phyloP scores from a whole-genome alignment of 805 yeast species.

The Yamadazyma nakazawae region DNA sequence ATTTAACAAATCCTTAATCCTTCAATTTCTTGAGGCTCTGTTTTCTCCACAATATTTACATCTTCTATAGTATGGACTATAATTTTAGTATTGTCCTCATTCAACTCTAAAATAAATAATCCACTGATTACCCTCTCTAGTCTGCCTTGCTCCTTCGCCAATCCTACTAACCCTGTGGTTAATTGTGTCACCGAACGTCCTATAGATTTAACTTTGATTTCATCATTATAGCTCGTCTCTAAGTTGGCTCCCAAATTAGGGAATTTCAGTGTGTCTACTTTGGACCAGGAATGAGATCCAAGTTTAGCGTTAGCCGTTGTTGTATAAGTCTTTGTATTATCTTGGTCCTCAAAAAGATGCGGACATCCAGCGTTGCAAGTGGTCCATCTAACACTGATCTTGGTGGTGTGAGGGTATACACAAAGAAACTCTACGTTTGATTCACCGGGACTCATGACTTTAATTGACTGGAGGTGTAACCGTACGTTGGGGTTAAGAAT shows the following conservation, averaged over 20 bases:
- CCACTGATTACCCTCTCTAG: constrained; percentile 50
- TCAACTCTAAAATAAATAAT: constrained; percentile 62
- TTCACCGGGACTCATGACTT: constrained; percentile 16
- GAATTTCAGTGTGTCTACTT: constrained; percentile 24
- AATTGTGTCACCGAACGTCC: constrained; percentile 25
- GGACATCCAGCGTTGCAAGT: constrained; percentile 53
- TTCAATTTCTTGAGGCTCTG: constrained; percentile 24
- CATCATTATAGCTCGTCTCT: background rate
- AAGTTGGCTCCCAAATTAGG: constrained; percentile 1
- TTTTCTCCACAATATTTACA: constrained; percentile 53
- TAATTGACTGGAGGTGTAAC: constrained; percentile 49
- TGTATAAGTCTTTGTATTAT: constrained; percentile 9
- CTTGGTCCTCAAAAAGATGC: constrained; percentile 31
- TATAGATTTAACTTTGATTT: constrained; percentile 13
- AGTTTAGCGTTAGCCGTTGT: constrained; percentile 38
- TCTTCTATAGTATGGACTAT: constrained; percentile 66
- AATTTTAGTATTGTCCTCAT: constrained; percentile 50
- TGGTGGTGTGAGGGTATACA: constrained; percentile 42
- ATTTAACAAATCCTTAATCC: constrained; percentile 26
- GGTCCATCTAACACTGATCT: constrained; percentile 53
- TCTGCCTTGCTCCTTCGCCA: constrained; percentile 23
- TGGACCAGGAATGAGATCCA: constrained; percentile 42
- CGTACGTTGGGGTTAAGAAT: constrained; percentile 51
- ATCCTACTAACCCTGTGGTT: constrained; percentile 32
- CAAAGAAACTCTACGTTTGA: constrained; percentile 24